Evolutionary conservation across 2,329 filamentous ascomycete species (phyloP), one percentile per base, ranked within the genome.

Genomic region (Verticillium dahliae): DNA sequence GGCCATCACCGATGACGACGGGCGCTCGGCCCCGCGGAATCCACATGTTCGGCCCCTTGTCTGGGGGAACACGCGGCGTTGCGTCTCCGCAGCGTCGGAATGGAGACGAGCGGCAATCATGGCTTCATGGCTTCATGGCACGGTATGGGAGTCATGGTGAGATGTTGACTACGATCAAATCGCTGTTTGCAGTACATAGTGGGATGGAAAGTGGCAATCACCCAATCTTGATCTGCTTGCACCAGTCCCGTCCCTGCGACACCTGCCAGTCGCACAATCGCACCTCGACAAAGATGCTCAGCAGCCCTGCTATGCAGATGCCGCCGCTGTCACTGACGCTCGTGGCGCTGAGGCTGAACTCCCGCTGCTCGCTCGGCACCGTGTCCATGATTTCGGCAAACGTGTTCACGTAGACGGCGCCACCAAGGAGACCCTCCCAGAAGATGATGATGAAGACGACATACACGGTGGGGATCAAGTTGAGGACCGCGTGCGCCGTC

Each of bases 341-440:
- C 2, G 92, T 95, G 0, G 93, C 94, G 0, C 91, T 88, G 1
- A 99, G 78, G 63, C 91, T 96, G 71, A 98, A 98, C 75, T 99
- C 95, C 6, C 94, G 84, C 60, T 97, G 92, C 37, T 87, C 84
- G 4, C 82, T 78, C 0, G 87, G 86, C 1, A 97, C 87, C 6
- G 88, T 87, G 69, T 97, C 92, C 72, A 92, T 89, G 64, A 99
- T 97, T 72, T 96, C 91, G 0, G 93, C 92, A 74, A 98, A 99
- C 0, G 93, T 97, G 69, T 94, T 96, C 63, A 98, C 93, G 69
- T 99, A 99, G 0, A 98, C 95, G 3, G 92, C 81, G 0, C 95
- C 95, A 0, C 95, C 95, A 0, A 99, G 79, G 13, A 98, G 74
- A 0, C 95, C 95, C 73, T 98, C 95, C 94, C 94, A 98, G 70